Base-by-base conservation (phyloP, 441 rosid genomes). In the Biscutella laevigata region DNA sequence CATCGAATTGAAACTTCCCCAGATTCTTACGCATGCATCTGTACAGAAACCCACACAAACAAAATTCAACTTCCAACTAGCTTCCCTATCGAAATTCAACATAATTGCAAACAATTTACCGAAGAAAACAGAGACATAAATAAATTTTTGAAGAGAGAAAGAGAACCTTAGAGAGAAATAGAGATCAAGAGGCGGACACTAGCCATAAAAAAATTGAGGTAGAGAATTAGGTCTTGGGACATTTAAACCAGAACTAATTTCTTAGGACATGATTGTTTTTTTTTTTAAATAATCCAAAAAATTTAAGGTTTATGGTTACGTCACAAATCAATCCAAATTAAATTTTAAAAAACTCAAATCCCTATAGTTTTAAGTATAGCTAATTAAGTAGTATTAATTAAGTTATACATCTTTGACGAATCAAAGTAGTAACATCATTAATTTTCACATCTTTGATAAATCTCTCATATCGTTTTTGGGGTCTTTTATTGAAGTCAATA, bases 11-110 rank as follows among this genome's bases (percentile, higher is more conserved):
- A 7, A 33, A 61, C 9, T 32, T 33, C 15, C 4, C 2, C 11
- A 33, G n/a, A 33, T 51, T 12, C 42, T 4, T 4, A 59, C 49
- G 65, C 65, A 53, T 66, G 66, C 70, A 66, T 59, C 65, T 58
- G 55, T 37, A 30, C 7, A 17, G 10, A 57, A 6, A 5, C 36
- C 39, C 35, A 34, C 13, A 20, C 9, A 45, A 50, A 13, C 11
- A n/a, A 42, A 42, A 14, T 16, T 48, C 30, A 51, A 42, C 34
- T 35, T 36, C 8, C 11, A 43, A 34, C 25, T 38, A 43, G 29
- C 17, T 38, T 39, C 12, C 1, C 15, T 5, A 58, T 42, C 42
- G 14, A 6, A 52, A 53, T 38, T 22, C 4, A 42, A 22, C 13
- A 8, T n/a, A 16, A n/a, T n/a, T 7, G 40, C 47, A 34, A 33